Conservation (phyloP, 139 green algal species). For the Haematococcus lacustris region DNA sequence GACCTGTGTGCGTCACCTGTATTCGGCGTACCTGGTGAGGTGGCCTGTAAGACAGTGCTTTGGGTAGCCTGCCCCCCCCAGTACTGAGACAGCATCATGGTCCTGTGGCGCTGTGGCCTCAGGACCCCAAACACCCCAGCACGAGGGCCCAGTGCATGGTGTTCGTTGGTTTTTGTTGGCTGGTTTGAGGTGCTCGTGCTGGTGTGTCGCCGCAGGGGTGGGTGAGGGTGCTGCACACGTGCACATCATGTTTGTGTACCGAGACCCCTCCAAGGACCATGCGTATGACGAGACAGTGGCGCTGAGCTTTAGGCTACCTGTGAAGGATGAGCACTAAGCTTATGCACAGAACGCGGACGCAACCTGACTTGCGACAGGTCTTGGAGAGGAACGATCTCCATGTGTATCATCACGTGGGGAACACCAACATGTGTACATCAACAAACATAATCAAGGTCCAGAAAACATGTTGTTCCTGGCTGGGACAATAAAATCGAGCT, state of each 20-base stretch:
- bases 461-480: background rate
- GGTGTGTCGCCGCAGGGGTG: constrained; percentile 28
- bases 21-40: too few relatives aligned
- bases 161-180: background rate
- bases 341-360: background rate
- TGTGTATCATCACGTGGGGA: too few relatives aligned
- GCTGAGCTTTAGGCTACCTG: constrained; percentile 56
- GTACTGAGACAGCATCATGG: too few relatives aligned
- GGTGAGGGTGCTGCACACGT: constrained; percentile 34
- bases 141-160: background rate
- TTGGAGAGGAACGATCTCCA: background rate
- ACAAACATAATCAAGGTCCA: background rate
- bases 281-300: constrained; percentile 48
- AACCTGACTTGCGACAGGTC: background rate
- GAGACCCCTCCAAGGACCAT: constrained; percentile 21
- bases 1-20: too few relatives aligned
- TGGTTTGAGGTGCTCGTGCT: background rate
- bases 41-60: too few relatives aligned
- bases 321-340: too few relatives aligned
- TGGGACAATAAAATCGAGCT: background rate
- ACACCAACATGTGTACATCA: too few relatives aligned
- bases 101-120: background rate
- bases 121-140: background rate
- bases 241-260: constrained; percentile 62
- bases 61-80: too few relatives aligned